These are phyloP conservation scores for Colletotrichum abscissum DNA, from an alignment of 2,329 filamentous ascomycete genomes.

Conservation along the genomic window DNA sequence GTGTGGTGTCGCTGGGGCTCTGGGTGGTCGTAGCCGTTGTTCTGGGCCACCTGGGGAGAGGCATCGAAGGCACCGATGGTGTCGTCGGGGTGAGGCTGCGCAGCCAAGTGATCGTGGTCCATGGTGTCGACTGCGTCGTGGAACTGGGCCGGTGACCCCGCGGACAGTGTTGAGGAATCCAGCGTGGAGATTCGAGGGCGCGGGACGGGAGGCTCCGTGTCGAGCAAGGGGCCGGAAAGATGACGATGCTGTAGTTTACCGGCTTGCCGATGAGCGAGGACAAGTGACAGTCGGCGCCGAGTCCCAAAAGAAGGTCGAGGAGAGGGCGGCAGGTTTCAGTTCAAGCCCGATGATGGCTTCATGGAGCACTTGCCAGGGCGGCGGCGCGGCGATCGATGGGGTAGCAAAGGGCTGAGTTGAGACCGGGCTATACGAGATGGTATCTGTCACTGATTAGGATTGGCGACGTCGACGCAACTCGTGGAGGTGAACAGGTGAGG, in stretches of 20 bases:
- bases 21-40: conserved; percentile 47
- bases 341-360: conserved; percentile 32
- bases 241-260: conserved; percentile 12
- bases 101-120: conserved; percentile 56
- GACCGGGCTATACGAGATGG: conserved; percentile 4
- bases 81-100: conserved; percentile 58
- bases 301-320: conserved; percentile 1
- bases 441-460: conserved; percentile 2
- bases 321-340: conserved; percentile 33
- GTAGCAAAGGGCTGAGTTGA: conserved; percentile 11
- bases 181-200: conserved; percentile 49
- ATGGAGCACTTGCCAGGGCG: conserved; percentile 26
- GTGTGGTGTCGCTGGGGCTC: conserved; percentile 51
- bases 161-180: conserved; percentile 63
- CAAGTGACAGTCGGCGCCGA: conserved; percentile 14
- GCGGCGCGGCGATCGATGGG: conserved; percentile 16
- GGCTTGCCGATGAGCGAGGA: conserved; percentile 5
- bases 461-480: conserved; percentile 19
- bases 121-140: conserved; percentile 64
- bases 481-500: conserved; percentile 15
- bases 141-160: conserved; percentile 63
- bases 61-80: conserved; percentile 61
- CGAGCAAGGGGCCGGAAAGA: conserved; percentile 35
- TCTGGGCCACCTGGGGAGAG: conserved; percentile 52
- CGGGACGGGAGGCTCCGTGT: conserved; percentile 36